Evolutionary conservation across 1,284 basidiomycete genomes (phyloP).

Genomic region (Flammula alnicola): DNA sequence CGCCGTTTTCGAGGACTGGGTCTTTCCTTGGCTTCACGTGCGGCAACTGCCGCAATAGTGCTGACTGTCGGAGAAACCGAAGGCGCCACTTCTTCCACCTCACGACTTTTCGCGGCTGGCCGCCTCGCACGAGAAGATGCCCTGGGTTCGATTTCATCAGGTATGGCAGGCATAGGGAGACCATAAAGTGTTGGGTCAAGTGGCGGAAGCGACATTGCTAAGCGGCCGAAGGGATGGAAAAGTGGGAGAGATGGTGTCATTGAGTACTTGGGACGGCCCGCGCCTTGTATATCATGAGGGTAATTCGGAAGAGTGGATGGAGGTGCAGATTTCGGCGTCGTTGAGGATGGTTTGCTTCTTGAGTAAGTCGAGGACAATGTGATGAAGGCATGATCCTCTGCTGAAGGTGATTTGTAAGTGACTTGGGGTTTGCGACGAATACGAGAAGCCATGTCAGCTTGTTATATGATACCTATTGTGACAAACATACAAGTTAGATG

Average conservation of each 20-base stretch:
- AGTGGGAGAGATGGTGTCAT: conserved; percentile 56
- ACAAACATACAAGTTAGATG: not conserved
- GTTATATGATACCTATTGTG: not conserved
- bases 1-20: conserved; percentile 48
- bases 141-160: conserved; percentile 33
- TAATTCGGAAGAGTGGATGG: conserved; percentile 7
- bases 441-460: conserved; percentile 19
- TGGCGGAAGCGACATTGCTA: conserved; percentile 69
- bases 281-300: conserved; percentile 21
- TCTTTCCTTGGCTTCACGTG: conserved; percentile 41
- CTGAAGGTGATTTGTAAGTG: conserved; percentile 56
- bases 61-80: conserved; percentile 29
- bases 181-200: conserved; percentile 64
- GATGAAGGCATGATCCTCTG: conserved; percentile 31
- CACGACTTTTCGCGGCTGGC: conserved; percentile 57
- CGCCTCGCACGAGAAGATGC: conserved; percentile 45
- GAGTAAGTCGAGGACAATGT: conserved; percentile 20
- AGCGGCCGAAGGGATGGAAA: conserved; percentile 68
- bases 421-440: conserved; percentile 52
- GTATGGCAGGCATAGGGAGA: conserved; percentile 42
- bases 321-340: conserved; percentile 16
- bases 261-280: conserved; percentile 31
- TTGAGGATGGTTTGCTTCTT: conserved; percentile 17
- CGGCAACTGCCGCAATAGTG: conserved; percentile 37
- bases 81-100: conserved; percentile 43